These are phyloP conservation scores for Xylogone sp. DNA, from an alignment of 2,329 filamentous ascomycete genomes.

Conservation along the genomic window DNA sequence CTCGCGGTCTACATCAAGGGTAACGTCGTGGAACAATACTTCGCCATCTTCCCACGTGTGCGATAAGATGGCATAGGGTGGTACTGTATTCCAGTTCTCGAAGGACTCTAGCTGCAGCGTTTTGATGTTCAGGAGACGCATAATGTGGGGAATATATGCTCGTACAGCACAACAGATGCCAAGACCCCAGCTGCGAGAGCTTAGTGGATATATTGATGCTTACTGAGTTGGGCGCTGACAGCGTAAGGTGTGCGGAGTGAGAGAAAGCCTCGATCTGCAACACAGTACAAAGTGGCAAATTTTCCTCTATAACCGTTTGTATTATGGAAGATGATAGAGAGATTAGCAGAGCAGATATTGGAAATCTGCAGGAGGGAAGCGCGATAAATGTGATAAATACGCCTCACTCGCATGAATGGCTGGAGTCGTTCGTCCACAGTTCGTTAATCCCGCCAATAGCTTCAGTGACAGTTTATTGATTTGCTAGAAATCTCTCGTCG, in stretches of 20 bases:
- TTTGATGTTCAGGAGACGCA: slow-evolving; percentile 5
- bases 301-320: too few species aligned
- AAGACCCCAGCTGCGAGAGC: too few species aligned
- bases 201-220: too few species aligned
- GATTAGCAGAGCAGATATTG: neutral
- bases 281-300: too few species aligned
- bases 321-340: neutral
- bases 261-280: too few species aligned
- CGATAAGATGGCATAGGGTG: slow-evolving; percentile 7
- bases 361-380: neutral
- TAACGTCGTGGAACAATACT: slow-evolving; percentile 2
- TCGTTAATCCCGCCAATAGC: neutral
- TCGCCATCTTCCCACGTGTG: slow-evolving; percentile 8
- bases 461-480: neutral
- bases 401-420: neutral
- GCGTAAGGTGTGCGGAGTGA: too few species aligned
- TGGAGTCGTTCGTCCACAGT: neutral
- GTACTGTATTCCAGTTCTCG: slow-evolving; percentile 1
- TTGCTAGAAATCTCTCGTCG: too few species aligned
- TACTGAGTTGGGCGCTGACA: too few species aligned
- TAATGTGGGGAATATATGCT: neutral
- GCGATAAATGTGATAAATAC: neutral
- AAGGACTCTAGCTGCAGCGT: slow-evolving; percentile 2
- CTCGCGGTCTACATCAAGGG: neutral
- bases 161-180: too few species aligned